Conservation (phyloP, 1,139 yeast genomes). For the Sugiyamaella grinbergsii region DNA sequence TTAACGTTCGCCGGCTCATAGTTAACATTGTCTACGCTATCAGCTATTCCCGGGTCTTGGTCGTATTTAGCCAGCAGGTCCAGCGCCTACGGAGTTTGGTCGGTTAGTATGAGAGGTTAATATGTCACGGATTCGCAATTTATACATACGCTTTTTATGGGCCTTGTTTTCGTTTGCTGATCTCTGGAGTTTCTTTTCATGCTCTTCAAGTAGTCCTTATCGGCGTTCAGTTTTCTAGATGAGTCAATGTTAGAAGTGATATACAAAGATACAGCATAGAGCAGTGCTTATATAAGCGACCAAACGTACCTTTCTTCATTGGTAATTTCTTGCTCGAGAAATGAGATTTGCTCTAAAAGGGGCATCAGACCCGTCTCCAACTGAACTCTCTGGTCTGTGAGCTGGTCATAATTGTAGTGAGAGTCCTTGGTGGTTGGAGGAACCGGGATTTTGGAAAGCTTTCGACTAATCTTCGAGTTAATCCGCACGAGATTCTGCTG, state of each 20-base stretch:
- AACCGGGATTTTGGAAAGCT: constrained; percentile 28
- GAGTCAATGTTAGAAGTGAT: neutral
- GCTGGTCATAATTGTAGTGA: constrained; percentile 28
- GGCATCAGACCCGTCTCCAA: constrained; percentile 32
- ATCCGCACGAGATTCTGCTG: constrained; percentile 23
- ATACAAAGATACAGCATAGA: too few species aligned
- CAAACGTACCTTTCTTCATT: constrained; percentile 26
- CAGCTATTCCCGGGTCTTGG: neutral
- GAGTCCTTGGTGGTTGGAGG: constrained; percentile 31
- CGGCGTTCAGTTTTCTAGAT: constrained; percentile 21
- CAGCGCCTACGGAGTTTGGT: neutral
- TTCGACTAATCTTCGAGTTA: constrained; percentile 19
- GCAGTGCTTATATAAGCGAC: too few species aligned
- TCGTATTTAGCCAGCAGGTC: constrained; percentile 8
- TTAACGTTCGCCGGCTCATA: neutral
- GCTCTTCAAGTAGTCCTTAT: constrained; percentile 17
- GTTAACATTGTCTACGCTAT: constrained; percentile 9
- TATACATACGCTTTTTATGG: constrained; percentile 9
- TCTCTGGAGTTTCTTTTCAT: constrained; percentile 8
- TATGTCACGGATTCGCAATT: neutral
- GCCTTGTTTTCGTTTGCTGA: constrained; percentile 6
- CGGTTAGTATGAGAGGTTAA: neutral
- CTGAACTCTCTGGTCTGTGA: constrained; percentile 27
- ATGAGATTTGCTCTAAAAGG: constrained; percentile 32
- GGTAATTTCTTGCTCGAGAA: constrained; percentile 31